Percentiles rank a stretch among this genome's conserved stretches.
phyloP scores from a whole-genome alignment of 805 yeast genomes.

The Spathaspora passalidarum region DNA sequence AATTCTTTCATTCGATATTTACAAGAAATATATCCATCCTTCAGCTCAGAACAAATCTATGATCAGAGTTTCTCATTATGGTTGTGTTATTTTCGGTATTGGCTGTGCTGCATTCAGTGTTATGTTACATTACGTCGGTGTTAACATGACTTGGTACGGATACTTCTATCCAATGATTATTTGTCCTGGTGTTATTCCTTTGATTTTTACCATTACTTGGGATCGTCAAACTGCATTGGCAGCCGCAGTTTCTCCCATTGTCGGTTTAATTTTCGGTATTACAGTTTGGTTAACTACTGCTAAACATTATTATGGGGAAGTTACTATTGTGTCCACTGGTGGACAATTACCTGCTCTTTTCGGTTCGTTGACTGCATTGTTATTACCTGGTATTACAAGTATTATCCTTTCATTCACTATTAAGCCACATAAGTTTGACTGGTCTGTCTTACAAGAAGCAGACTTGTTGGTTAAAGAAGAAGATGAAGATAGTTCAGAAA shows the following conservation, averaged over 20 bases:
- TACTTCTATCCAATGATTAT: constrained; percentile 34
- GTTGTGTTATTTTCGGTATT: constrained; percentile 37
- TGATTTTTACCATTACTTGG: constrained; percentile 34
- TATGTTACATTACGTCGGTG: constrained; percentile 28
- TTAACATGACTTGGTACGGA: constrained; percentile 29
- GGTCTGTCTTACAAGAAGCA: constrained; percentile 22
- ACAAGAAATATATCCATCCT: constrained; percentile 41
- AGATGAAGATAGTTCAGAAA: constrained; percentile 7
- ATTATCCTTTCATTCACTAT: constrained; percentile 21
- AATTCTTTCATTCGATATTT: constrained; percentile 45
- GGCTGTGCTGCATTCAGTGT: constrained; percentile 38
- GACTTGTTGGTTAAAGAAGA: constrained; percentile 13
- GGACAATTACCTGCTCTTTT: constrained; percentile 32
- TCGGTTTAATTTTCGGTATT: constrained; percentile 27
- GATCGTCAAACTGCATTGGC: constrained; percentile 26
- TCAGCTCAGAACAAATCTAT: constrained; percentile 41
- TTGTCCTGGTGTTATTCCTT: constrained; percentile 38
- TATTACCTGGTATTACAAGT: constrained; percentile 27
- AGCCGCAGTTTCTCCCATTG: constrained; percentile 27
- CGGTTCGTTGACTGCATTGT: constrained; percentile 32
- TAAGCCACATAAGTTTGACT: constrained; percentile 27
- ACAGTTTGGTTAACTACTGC: constrained; percentile 32
- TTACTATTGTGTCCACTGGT: constrained; percentile 23
- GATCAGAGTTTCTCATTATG: constrained; percentile 39
- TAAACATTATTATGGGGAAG: constrained; percentile 22